Evolutionary conservation across 148 eudicot genomes (phyloP), one percentile per base, ranked within the genome.

Genomic region (Heliamphora exappendiculata): DNA sequence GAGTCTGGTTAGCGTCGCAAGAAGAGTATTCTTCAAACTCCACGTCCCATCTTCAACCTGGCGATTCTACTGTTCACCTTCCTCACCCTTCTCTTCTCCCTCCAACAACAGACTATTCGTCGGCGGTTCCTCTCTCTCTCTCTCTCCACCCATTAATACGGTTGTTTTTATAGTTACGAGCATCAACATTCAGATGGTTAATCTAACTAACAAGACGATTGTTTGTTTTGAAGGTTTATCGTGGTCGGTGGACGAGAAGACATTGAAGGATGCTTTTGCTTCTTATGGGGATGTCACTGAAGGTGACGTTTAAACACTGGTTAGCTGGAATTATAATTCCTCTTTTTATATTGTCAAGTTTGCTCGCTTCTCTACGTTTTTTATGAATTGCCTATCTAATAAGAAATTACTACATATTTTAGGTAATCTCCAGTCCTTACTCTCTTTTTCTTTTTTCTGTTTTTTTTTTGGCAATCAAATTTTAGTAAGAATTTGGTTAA

Each of bases 231-330:
- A 62, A 87, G 90, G 88, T 34, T 74, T 92, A 80, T 90, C 94
- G 29, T 87, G 94, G 92, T 92, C 92, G 14, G 92, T 90, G 75
- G 86, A 86, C 63, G 97, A 92, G 86, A 88, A 82, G 73, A 76
- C 94, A n/a, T 75, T 92, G 77, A 49, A 76, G 73, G 89, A 90
- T 73, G 90, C 94, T 51, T 92, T 92, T 70, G 85, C 91, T 51
- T 72, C 84, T 75, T 92, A 83, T 42, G 94, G 94, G 47, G 90
- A 90, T 75, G 91, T 92, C 54, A 81, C 91, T 20, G 94, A 92
- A 90, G 90, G 90, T 87, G 65, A 53, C 14, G n/a, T n/a, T n/a
- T n/a, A n/a, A n/a, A n/a, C n/a, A n/a, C n/a, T n/a, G n/a, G n/a
- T n/a, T n/a, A n/a, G n/a, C n/a, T n/a, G n/a, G n/a, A n/a, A n/a